Base-by-base conservation (phyloP, 768 basidiomycete genomes). In the Suillus plorans region DNA sequence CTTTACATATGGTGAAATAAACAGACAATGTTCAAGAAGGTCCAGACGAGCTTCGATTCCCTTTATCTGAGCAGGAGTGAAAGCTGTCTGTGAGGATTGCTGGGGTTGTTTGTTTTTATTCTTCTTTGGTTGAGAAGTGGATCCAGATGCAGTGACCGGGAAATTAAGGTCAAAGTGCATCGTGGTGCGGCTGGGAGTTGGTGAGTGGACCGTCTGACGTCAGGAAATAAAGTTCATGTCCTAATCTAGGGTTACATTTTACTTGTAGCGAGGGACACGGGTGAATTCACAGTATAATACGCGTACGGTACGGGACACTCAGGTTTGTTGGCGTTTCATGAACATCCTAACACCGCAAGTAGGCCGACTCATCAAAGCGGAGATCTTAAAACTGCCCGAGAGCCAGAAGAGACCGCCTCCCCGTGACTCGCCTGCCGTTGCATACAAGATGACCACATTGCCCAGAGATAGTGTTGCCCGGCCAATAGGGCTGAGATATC, bases 91-190 rank as follows among this genome's bases (percentile, higher is more conserved):
- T n/a, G 67, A 62, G 9, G 70, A 67, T 44, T 68, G 71, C 87
- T 45, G 85, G 78, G 20, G 69, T 25, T 56, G 71, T 68, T 73
- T 76, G 57, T 64, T 72, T 71, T 68, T 80, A 39, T 39, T 67
- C 67, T 72, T 77, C 64, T 69, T 76, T 13, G 73, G 70, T 50
- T 70, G 71, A 36, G 41, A 25, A 31, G 39, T 31, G 1, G 58
- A 55, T 8, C 67, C 68, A 22, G 66, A 68, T 10, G 61, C 74
- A 31, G 69, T 68, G 49, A 89, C 75, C 0, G 88, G 86, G 14
- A 91, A 76, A 69, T 90, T 89, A 64, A 90, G 80, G 75, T 90
- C 89, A 68, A 88, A 89, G 69, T 81, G 89, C 88, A 89, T 89
- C 18, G 14, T 22, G 9, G 16, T 52, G 14, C 25, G 28, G 8